A percentile compares a stretch with the other conserved stretches of the same genome.
Conservation (phyloP, 2,329 filamentous ascomycete species). For the Leptosphaerulina australis region DNA sequence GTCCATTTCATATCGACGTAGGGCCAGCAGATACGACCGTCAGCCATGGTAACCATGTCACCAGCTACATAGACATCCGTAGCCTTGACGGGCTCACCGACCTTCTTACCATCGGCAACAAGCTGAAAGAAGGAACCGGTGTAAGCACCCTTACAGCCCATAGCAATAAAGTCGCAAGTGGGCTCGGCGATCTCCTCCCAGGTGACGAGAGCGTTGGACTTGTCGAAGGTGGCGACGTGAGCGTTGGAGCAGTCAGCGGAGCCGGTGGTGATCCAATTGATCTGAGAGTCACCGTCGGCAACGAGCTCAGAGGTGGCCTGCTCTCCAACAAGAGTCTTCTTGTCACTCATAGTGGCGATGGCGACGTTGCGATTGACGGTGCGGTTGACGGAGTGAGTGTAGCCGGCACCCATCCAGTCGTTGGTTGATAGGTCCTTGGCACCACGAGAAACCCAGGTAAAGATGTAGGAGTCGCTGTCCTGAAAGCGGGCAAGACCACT, state of each 20-base stretch:
- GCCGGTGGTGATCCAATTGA: slow-evolving; percentile 64
- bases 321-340: slow-evolving; percentile 61
- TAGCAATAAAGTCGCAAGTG: slow-evolving; percentile 61
- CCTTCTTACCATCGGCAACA: slow-evolving; percentile 59
- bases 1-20: slow-evolving; percentile 63
- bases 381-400: slow-evolving; percentile 60
- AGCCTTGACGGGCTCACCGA: slow-evolving; percentile 59
- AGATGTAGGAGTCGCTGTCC: slow-evolving; percentile 61
- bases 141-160: slow-evolving; percentile 65
- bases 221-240: slow-evolving; percentile 62
- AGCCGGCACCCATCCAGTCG: slow-evolving; percentile 63
- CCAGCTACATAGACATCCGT: slow-evolving; percentile 64
- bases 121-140: slow-evolving; percentile 66
- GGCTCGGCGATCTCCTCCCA: slow-evolving; percentile 67
- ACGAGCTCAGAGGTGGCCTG: slow-evolving; percentile 63
- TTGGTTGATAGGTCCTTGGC: slow-evolving; percentile 61
- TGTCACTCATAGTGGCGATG: slow-evolving; percentile 62
- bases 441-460: slow-evolving; percentile 67
- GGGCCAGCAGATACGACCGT: slow-evolving; percentile 66
- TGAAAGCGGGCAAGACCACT: slow-evolving; percentile 62
- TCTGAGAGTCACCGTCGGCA: slow-evolving; percentile 61
- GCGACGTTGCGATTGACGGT: slow-evolving; percentile 66
- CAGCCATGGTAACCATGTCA: slow-evolving; percentile 66
- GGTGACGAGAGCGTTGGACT: slow-evolving; percentile 60
- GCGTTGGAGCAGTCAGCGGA: slow-evolving; percentile 63